A percentile compares a stretch with the other conserved stretches of the same genome.
Conservation (phyloP, 306 rosid species). For the Gastrolobium bilobum region DNA sequence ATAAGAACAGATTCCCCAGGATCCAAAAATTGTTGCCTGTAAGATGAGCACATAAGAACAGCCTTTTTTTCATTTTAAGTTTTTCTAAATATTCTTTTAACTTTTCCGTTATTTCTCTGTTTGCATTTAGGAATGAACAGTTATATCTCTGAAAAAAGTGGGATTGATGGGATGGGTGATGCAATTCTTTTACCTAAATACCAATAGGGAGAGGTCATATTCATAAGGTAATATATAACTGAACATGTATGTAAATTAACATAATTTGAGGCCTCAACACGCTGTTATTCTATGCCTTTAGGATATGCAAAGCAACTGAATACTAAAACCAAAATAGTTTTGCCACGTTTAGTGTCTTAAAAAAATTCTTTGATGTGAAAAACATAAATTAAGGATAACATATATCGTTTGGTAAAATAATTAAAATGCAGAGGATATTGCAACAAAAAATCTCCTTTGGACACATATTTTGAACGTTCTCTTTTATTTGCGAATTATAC, state of each 20-base stretch:
- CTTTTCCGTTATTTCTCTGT: background rate
- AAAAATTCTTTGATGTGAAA: background rate
- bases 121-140: background rate
- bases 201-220: background rate
- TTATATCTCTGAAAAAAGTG: background rate
- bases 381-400: constrained; percentile 30
- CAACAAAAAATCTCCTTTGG: constrained; percentile 9
- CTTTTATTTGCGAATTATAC: constrained; percentile 9
- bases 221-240: background rate
- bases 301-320: constrained; percentile 9
- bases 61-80: background rate
- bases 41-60: constrained; percentile 5
- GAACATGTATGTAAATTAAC: background rate
- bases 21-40: constrained; percentile 96
- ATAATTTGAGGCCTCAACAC: background rate
- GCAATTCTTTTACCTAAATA: background rate
- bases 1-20: constrained; percentile 96
- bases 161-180: background rate
- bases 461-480: constrained; percentile 8
- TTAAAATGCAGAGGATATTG: constrained; percentile 31
- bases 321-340: constrained; percentile 3
- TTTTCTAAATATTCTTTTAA: background rate
- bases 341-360: background rate
- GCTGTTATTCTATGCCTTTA: background rate
- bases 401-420: constrained; percentile 24